Evolutionary conservation across 2,329 filamentous ascomycete species (phyloP).

Genomic region (Helotiales sp.): DNA sequence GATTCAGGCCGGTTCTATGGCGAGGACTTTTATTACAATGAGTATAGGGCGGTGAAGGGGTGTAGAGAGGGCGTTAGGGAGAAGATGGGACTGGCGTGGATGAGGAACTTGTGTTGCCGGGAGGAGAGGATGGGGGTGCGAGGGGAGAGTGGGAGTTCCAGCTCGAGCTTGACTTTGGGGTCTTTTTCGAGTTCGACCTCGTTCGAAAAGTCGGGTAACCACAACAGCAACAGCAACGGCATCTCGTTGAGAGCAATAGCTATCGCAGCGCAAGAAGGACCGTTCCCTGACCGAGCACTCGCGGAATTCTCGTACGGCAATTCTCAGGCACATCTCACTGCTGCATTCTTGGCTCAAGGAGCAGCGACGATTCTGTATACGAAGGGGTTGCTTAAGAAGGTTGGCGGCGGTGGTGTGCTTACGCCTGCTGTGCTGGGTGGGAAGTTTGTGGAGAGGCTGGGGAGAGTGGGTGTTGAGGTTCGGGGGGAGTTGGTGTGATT

Average conservation of each 20-base stretch:
- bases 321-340: background rate
- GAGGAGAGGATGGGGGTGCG: background rate
- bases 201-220: background rate
- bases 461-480: constrained; percentile 11
- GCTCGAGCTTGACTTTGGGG: background rate
- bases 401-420: constrained; percentile 9
- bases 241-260: constrained; percentile 12
- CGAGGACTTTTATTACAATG: constrained; percentile 13
- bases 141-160: background rate
- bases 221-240: background rate
- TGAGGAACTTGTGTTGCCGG: background rate
- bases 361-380: constrained; percentile 11
- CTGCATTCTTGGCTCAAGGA: constrained; percentile 14
- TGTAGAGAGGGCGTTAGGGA: constrained; percentile 4
- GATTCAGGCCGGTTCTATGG: constrained; percentile 4
- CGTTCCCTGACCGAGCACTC: constrained; percentile 17
- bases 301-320: constrained; percentile 1
- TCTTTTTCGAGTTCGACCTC: background rate
- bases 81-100: background rate
- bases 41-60: constrained; percentile 4
- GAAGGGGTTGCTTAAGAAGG: background rate
- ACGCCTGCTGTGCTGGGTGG: constrained; percentile 11
- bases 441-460: constrained; percentile 7
- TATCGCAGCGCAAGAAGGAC: constrained; percentile 16
- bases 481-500: constrained; percentile 8